A percentile compares a stretch with the other conserved stretches of the same genome.
Conservation (phyloP, 116 monocot species). For the Trichopus zeylanicus region DNA sequence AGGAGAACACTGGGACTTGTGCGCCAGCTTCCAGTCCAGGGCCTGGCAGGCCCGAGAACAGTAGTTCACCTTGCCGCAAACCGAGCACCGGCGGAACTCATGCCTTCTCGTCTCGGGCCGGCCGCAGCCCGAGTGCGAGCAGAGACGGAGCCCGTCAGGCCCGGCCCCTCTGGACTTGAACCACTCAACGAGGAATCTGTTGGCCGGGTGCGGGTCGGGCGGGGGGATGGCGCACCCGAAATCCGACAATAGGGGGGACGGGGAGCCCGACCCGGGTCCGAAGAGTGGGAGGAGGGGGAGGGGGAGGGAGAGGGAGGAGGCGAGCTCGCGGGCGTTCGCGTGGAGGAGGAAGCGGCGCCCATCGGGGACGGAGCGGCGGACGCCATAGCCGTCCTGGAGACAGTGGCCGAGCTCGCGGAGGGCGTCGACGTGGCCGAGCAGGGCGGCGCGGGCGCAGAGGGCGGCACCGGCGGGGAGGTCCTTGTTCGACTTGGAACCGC, state of each 20-base stretch:
- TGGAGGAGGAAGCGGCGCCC: constrained; percentile 46
- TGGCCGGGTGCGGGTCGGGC: constrained; percentile 43
- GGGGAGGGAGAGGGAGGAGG: constrained; percentile 4
- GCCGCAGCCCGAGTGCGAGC: constrained; percentile 39
- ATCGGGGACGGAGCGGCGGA: constrained; percentile 30
- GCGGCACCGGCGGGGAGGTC: constrained; percentile 44
- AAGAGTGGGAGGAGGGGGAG: not conserved
- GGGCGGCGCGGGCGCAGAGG: constrained; percentile 53
- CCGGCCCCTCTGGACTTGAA: constrained; percentile 18
- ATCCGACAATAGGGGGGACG: not conserved
- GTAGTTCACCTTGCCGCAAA: constrained; percentile 42
- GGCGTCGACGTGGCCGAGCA: constrained; percentile 47
- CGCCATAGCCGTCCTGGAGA: constrained; percentile 64
- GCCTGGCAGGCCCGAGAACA: constrained; percentile 78
- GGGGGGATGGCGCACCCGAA: constrained; percentile 19
- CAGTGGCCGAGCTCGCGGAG: constrained; percentile 74
- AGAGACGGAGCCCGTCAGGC: constrained; percentile 33
- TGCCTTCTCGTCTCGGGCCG: constrained; percentile 52
- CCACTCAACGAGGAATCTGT: constrained; percentile 67
- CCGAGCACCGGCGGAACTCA: constrained; percentile 64
- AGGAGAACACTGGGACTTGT: constrained; percentile 18
- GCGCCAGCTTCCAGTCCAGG: constrained; percentile 42
- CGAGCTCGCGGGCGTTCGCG: constrained; percentile 44
- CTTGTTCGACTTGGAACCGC: constrained; percentile 33
- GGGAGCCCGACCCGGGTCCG: not conserved